Evolutionary conservation across 176 grass and related monocot genomes (phyloP).

Genomic region (Aegilops tauschii): DNA sequence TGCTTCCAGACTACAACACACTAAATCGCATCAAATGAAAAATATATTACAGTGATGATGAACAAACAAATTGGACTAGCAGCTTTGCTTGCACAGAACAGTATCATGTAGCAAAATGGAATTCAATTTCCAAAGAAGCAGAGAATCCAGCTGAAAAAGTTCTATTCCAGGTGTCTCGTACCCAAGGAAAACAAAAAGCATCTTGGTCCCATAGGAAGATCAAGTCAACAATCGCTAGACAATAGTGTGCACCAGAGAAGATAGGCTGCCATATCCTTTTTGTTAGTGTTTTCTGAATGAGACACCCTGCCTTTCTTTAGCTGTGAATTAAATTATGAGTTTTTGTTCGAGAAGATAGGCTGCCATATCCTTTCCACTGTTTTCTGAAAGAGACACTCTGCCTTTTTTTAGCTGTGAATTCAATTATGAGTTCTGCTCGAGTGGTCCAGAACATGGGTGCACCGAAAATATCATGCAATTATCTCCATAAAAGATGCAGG

Average conservation of each 20-base stretch:
- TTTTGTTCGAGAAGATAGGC: conserved; percentile 1
- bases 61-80: neutral
- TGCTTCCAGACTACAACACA: neutral
- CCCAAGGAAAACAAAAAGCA: conserved; percentile 21
- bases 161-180: neutral
- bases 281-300: neutral
- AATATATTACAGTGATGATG: neutral
- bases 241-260: neutral
- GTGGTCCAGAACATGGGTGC: neutral
- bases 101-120: neutral
- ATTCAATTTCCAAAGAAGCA: neutral
- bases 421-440: neutral
- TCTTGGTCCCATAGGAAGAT: neutral
- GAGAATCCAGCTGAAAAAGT: neutral
- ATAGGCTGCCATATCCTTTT: neutral
- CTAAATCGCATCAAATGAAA: neutral
- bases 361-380: neutral
- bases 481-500: neutral
- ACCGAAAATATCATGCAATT: conserved; percentile 19
- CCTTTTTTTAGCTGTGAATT: neutral
- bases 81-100: neutral
- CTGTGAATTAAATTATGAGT: neutral
- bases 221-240: neutral
- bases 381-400: neutral
- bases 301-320: neutral